These are phyloP conservation scores for Phytophthora nicotianae DNA, from an alignment of 352 stramenopile genomes.

Conservation along the genomic window DNA sequence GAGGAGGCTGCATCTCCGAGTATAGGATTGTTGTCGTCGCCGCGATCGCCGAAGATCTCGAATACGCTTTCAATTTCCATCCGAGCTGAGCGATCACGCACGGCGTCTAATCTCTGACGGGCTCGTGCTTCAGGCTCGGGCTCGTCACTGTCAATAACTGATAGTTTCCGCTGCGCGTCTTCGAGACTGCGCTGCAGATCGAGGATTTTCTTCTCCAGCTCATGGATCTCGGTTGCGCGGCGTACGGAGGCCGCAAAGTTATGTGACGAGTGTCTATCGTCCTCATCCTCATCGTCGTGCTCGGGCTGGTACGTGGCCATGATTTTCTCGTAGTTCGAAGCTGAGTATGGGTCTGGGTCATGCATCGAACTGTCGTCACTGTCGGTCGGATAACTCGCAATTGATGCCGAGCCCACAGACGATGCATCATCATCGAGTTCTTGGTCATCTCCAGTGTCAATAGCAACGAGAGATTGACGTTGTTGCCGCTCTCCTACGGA, in stretches of 20 bases:
- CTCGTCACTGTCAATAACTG: slow-evolving; percentile 60
- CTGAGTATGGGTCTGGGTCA: slow-evolving; percentile 57
- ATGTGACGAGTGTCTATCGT: slow-evolving; percentile 21
- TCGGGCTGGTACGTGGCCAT: slow-evolving; percentile 53
- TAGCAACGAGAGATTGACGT: background rate
- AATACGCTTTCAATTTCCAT: slow-evolving; percentile 61
- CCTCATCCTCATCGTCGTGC: slow-evolving; percentile 38
- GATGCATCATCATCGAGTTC: slow-evolving; percentile 17
- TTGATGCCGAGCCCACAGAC: slow-evolving; percentile 37
- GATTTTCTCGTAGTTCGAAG: slow-evolving; percentile 64
- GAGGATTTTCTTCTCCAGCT: slow-evolving; percentile 69
- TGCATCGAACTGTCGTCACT: slow-evolving; percentile 31
- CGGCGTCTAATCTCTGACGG: slow-evolving; percentile 35
- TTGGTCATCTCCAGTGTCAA: slow-evolving; percentile 18
- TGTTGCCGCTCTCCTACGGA: slow-evolving; percentile 41
- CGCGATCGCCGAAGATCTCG: slow-evolving; percentile 46
- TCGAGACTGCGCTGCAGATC: slow-evolving; percentile 63
- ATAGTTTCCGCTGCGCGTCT: slow-evolving; percentile 67
- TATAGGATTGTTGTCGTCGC: slow-evolving; percentile 18
- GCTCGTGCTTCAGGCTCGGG: slow-evolving; percentile 47
- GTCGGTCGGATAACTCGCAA: slow-evolving; percentile 46
- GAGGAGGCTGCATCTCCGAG: slow-evolving; percentile 20
- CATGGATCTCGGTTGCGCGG: slow-evolving; percentile 43
- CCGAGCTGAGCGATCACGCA: slow-evolving; percentile 50
- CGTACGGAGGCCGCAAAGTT: slow-evolving; percentile 35